Conservation (phyloP, 345 rosid species). For the Dipteronia dyeriana region DNA sequence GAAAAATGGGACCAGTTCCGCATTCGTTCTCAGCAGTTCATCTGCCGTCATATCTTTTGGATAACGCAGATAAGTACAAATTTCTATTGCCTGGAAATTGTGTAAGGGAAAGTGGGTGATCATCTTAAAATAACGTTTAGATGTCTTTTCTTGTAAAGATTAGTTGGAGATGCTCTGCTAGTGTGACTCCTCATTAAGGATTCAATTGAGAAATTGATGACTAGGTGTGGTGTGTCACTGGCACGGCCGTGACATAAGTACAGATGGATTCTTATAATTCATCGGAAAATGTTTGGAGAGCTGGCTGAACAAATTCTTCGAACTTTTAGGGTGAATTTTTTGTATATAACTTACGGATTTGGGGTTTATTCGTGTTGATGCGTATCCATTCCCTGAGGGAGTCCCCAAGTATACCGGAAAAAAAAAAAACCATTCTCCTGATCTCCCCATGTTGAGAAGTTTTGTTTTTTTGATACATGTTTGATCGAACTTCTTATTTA, state of each 20-base stretch:
- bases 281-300: conserved; percentile 22
- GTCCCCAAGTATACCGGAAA: conserved; percentile 9
- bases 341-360: conserved; percentile 41
- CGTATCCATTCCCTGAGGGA: conserved; percentile 16
- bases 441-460: conserved; percentile 29
- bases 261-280: conserved; percentile 13
- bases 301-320: conserved; percentile 32
- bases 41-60: conserved; percentile 60
- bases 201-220: conserved; percentile 24
- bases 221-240: conserved; percentile 23
- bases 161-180: conserved; percentile 20
- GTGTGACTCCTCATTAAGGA: conserved; percentile 23
- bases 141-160: conserved; percentile 20
- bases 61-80: conserved; percentile 54
- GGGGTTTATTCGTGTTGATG: conserved; percentile 24
- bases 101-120: conserved; percentile 54
- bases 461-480: conserved; percentile 26
- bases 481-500: conserved; percentile 17
- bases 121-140: not conserved
- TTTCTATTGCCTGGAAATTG: conserved; percentile 69
- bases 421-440: conserved; percentile 10
- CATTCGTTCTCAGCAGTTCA: conserved; percentile 68
- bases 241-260: conserved; percentile 15
- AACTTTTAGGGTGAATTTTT: conserved; percentile 31
- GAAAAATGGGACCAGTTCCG: conserved; percentile 69